Base-by-base conservation (phyloP, 116 monocot genomes). In the Phalaenopsis hybrid region DNA sequence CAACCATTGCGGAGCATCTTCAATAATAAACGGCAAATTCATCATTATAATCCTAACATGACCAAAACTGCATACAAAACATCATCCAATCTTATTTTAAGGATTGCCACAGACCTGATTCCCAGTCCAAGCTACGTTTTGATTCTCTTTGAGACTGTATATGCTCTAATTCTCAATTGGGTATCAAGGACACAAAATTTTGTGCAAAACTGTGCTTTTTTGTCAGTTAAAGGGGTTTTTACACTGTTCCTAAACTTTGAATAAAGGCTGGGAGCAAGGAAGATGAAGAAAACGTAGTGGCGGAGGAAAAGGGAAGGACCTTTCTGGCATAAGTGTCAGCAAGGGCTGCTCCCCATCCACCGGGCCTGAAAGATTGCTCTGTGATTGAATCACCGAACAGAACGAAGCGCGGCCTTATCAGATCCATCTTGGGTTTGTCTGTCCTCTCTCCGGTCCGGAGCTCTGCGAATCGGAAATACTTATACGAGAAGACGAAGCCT, bases 321-420 rank as follows among this genome's bases (percentile, higher is more conserved):
- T 97, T 97, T 79, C 97, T 86, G 43, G 97, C 92, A 83, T 92
- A 97, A 20, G 89, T 82, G 78, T 97, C 73, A 82, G 95, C 93
- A 44, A 97, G 94, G n/a, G 94, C 81, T 1, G 95, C 88, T 2
- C 97, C 97, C 97, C 97, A 97, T 0, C 97, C 97, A 21, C 91
- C 95, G 43, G 81, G 75, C 21, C 89, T 25, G 80, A 93, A 93
- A 28, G 96, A 94, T 31, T 97, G 94, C 85, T 97, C 91, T 2
- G 95, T 97, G 79, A 97, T 92, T 21, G 97, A 97, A 78, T 97
- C 97, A 0, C 97, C 97, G 63, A 97, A 94, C 23, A 97, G 86
- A 17, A 97, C 85, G 74, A 97, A 81, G 61, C 82, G 86, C 0
- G 94, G 85, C 80, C 93, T 83, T 37, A 18, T 49, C 10, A 28